phyloP scores from a whole-genome alignment of 441 rosid genomes.

The Macaranga tanarius region DNA sequence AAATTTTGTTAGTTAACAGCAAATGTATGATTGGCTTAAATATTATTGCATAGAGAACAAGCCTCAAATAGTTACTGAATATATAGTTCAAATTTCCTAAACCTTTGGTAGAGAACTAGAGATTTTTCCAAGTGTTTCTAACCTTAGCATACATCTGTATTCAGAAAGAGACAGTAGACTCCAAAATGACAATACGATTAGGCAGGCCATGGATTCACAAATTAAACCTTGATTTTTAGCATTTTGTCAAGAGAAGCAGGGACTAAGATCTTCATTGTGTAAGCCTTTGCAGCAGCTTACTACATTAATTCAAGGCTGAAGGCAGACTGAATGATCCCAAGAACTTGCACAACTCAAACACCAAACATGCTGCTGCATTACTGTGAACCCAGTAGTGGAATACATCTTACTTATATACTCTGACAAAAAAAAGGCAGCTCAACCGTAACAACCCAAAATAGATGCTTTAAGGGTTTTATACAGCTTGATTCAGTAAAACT shows the following conservation, averaged over 20 bases:
- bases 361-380: constrained; percentile 1
- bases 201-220: not conserved
- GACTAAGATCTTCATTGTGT: not conserved
- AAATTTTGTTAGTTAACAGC: too few relatives aligned
- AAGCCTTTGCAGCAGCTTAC: not conserved
- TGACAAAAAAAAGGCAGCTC: constrained; percentile 6
- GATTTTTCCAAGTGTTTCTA: not conserved
- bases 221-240: not conserved
- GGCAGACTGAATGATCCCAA: not conserved
- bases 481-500: constrained; percentile 15
- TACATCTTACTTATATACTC: not conserved
- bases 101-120: not conserved
- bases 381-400: not conserved
- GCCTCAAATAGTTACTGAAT: not conserved
- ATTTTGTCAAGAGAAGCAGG: not conserved
- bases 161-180: not conserved
- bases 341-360: not conserved
- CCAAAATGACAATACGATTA: not conserved
- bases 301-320: constrained; percentile 1
- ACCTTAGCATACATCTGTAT: not conserved
- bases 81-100: not conserved
- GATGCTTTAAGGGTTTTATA: not conserved
- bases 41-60: not conserved
- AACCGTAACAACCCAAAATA: not conserved
- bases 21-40: not conserved